A percentile compares a stretch with the other conserved stretches of the same genome.
Conservation (phyloP, 1,284 basidiomycete genomes). For the Ceratobasidium sp. region DNA sequence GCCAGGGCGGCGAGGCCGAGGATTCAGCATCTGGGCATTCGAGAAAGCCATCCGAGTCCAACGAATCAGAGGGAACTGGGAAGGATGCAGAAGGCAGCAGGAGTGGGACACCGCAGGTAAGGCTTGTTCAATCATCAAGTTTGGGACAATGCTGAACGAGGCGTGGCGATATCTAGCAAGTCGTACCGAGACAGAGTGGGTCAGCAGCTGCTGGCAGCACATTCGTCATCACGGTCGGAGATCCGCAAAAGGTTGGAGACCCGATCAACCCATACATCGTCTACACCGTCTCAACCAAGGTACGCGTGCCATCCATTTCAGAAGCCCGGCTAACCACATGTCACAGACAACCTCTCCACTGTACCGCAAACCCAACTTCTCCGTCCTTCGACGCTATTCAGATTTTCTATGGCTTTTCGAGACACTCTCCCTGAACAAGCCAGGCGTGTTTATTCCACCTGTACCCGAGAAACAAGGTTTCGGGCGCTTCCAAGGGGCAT, state of each 20-base stretch:
- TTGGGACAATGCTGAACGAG: background rate
- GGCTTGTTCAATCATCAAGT: background rate
- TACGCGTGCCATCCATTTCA: conserved; percentile 57
- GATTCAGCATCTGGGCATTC: conserved; percentile 56
- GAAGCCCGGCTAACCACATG: conserved; percentile 38
- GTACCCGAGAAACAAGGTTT: conserved; percentile 96
- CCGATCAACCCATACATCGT: conserved; percentile 92
- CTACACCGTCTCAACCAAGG: conserved; percentile 92
- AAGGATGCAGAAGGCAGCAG: conserved; percentile 1
- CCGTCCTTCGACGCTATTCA: conserved; percentile 93
- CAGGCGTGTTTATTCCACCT: conserved; percentile 96
- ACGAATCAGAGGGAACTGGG: conserved; percentile 20
- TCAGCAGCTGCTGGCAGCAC: background rate
- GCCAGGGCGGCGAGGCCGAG: conserved; percentile 60
- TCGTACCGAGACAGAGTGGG: background rate
- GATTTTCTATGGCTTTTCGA: conserved; percentile 99
- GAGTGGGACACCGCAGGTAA: conserved; percentile 29
- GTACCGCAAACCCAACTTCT: conserved; percentile 85
- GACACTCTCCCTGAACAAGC: conserved; percentile 90
- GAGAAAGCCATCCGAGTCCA: conserved; percentile 31
- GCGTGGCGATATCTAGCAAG: background rate
- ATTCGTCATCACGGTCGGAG: conserved; percentile 87
- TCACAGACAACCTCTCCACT: conserved; percentile 83
- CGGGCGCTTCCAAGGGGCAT: conserved; percentile 89
- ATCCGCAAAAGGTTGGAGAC: conserved; percentile 94